Base-by-base conservation (phyloP, 305 asterid species). In the Rubia peregrina region DNA sequence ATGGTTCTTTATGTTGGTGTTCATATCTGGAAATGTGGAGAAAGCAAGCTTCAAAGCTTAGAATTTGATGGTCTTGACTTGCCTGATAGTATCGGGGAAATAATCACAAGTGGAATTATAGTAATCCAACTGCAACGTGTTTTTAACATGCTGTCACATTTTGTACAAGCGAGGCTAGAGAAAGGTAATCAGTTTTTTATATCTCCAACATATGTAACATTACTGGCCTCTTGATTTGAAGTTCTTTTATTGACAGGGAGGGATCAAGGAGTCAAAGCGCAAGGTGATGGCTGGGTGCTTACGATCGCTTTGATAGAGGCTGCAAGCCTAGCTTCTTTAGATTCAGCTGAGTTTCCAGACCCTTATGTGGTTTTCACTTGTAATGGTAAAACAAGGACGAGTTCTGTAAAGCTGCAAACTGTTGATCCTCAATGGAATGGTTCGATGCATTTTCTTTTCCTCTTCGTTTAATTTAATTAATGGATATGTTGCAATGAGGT, bases 261-360 rank as follows among this genome's bases (percentile, higher is more conserved):
- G 76, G 99, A 94, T 81, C 97, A 89, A 74, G 99, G 99, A 69
- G 65, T 91, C 72, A 94, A 94, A 89, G 97, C 99, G 77, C 96
- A 77, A 73, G 99, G 99, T 59, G 84, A 89, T 69, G 99, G 96
- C 41, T 94, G 99, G 98, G 85, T 91, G 83, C 89, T 94, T 73
- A 94, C 97, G 14, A 93, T 91, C 79, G 99, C 97, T 73, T 82
- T 94, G 81, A 83, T 94, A 66, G 95, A 85, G 81, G 99, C 97
- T 79, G 83, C 78, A 77, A 81, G 81, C 77, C 86, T 94, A 83
- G 96, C 96, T 65, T 92, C 99, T 9, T 90, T 88, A 42, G 93
- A 89, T 70, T 61, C 97, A 9, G 87, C 87, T 71, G 96, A 95
- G 40, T 88, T 85, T 81, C 91, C 96, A 30, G 97, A 91, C 81